Evolutionary conservation across 768 basidiomycete species (phyloP).

Genomic region (Lanmaoa rubissima): DNA sequence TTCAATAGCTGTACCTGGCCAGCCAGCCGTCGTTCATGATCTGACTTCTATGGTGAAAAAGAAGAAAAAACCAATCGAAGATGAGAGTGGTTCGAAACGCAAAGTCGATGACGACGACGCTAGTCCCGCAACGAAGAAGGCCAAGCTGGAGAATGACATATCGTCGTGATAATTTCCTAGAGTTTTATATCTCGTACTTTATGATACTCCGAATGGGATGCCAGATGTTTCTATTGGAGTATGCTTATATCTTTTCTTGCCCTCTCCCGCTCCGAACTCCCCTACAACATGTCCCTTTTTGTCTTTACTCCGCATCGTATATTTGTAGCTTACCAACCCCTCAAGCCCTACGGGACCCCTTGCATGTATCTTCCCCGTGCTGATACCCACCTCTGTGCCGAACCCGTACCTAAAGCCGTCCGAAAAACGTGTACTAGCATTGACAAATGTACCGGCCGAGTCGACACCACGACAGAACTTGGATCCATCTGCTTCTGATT

Average conservation of each 20-base stretch:
- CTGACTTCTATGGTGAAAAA: constrained; percentile 83
- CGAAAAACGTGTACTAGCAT: constrained; percentile 93
- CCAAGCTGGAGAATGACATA: constrained; percentile 46
- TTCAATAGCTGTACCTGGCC: constrained; percentile 33
- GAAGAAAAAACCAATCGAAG: constrained; percentile 61
- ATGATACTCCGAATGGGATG: constrained; percentile 24
- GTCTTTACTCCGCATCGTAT: constrained; percentile 78
- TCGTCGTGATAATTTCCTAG: constrained; percentile 18
- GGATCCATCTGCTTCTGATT: constrained; percentile 60
- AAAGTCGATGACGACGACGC: constrained; percentile 65
- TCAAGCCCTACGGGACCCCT: constrained; percentile 95
- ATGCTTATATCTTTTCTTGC: constrained; percentile 76
- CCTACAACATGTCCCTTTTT: constrained; percentile 78
- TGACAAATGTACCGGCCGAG: constrained; percentile 89
- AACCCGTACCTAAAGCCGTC: constrained; percentile 97
- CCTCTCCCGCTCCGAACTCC: constrained; percentile 74
- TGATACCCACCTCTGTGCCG: constrained; percentile 97
- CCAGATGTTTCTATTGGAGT: constrained; percentile 19
- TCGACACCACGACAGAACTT: constrained; percentile 87
- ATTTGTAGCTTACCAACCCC: constrained; percentile 94
- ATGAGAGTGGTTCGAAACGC: constrained; percentile 50
- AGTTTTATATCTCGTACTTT: background rate
- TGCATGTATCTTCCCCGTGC: constrained; percentile 94
- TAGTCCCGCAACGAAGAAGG: constrained; percentile 56
- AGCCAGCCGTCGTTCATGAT: constrained; percentile 64